phyloP scores from a whole-genome alignment of 345 rosid genomes.

The Populus euphratica region DNA sequence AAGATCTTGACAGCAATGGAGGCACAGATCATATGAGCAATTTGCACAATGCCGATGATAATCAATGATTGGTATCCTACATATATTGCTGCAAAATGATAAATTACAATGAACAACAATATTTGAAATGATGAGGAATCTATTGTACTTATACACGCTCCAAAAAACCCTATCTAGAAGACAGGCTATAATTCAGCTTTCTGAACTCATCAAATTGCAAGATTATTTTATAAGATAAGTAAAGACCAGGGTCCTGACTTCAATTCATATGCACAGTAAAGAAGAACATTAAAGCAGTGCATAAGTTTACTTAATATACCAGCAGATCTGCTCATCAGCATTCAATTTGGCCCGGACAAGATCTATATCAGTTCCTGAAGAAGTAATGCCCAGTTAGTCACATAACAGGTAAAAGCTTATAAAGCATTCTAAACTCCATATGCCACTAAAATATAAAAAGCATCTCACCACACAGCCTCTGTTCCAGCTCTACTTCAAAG shows the following conservation, averaged over 20 bases:
- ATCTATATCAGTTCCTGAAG: constrained; percentile 72
- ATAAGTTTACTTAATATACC: constrained; percentile 42
- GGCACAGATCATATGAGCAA: constrained; percentile 82
- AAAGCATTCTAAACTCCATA: neutral
- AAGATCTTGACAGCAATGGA: constrained; percentile 93
- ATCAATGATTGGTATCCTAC: constrained; percentile 90
- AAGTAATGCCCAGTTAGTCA: constrained; percentile 8
- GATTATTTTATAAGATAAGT: neutral
- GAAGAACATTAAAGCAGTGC: constrained; percentile 7
- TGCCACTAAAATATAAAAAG: constrained; percentile 13
- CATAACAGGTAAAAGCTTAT: neutral
- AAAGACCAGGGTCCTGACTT: neutral
- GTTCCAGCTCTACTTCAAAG: constrained; percentile 81
- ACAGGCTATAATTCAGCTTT: neutral
- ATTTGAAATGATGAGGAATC: neutral
- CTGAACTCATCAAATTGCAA: neutral
- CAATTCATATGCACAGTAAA: neutral
- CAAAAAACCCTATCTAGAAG: constrained; percentile 1
- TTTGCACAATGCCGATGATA: constrained; percentile 86
- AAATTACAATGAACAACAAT: neutral
- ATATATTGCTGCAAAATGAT: constrained; percentile 68
- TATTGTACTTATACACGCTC: neutral
- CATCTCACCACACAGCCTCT: constrained; percentile 66
- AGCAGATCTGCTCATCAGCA: constrained; percentile 99
- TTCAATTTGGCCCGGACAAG: constrained; percentile 76